Evolutionary conservation across 225 moss, liverwort and hornwort species (phyloP), one percentile per base, ranked within the genome.

Genomic region (Polytrichum formosum): DNA sequence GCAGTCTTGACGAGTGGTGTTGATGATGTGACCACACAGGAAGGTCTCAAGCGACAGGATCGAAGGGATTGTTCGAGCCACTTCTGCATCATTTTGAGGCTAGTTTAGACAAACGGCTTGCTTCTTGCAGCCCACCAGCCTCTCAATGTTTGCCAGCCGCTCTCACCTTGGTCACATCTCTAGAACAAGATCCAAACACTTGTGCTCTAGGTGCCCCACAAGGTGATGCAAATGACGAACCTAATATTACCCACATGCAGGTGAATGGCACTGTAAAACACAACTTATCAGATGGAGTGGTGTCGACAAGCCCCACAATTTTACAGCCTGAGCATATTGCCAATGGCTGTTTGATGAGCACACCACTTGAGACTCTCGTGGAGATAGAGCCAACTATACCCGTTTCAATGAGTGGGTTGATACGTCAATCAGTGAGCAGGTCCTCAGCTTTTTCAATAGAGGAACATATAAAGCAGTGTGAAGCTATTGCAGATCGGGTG

Each of bases 61-160:
- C 71, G 25, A 64, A 73, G 66, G 27, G 56, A 72, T 19, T 62
- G 71, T 25, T 65, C 75, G 89, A 87, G 71, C 77, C 61, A 27
- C 28, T 67, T 56, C 37, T 28, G 13, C 83, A 87, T 65, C 86
- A 80, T 70, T 77, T 78, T 69, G 85, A 90, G 63, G 74, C 82
- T 67, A 85, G 85, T 73, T 73, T 81, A 33, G 90, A 89, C 65
- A 85, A 89, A 56, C 70, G 72, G 81, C 81, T 82, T 55, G 72
- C 75, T 35, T 74, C 77, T 27, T 71, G 63, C 33, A 81, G 73
- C 64, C 75, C 84, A 26, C 77, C 73, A 27, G 77, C 73, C 72
- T 80, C 82, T 30, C 79, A 71, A 63, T 85, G 75, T 55, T 72
- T 78, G 58, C 82, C 75, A 23, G 74, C 67, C 20, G 72, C 84